Evolutionary conservation across 345 rosid genomes (phyloP), one percentile per base, ranked within the genome.

Genomic region (Luvunga scandens): DNA sequence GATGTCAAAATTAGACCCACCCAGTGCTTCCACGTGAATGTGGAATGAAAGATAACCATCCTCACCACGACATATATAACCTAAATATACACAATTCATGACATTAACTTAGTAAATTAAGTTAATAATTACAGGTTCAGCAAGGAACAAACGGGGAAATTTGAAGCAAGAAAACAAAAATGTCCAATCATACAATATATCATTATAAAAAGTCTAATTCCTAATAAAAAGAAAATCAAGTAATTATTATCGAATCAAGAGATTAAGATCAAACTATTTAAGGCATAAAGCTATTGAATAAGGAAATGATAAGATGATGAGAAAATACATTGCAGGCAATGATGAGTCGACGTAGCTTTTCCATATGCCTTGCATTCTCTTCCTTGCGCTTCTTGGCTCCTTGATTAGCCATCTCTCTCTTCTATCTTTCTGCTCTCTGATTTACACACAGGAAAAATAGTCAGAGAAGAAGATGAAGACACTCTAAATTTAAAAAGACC

Each of bases 371-470:
- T 38, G 89, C 63, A 80, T 93, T 92, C 88, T 90, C 97, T 65
- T 93, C 98, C 87, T 86, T 93, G 0, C 94, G 93, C 88, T 93
- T 92, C 90, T 95, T 93, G 72, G 97, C 97, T 68, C 98, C 96
- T 83, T 95, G 94, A 89, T 95, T 95, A 75, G 95, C 99, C 97
- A 93, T 94, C 72, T 63, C 82, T 48, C 48, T 62, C 5, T 14
- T 65, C 31, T 62, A 62, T 62, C 27, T n/a, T 69, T 70, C 57
- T 7, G 25, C 25, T 24, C 70, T 73, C 12, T 14, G 57, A 25
- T 64, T 55, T 71, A 24, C 24, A 28, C 61, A 33, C 2, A 25
- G 36, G 34, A 16, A 59, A 24, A 3, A 0, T 13, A 12, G 50
- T 45, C 50, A 45, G 50, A 45, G 50, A 45, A 45, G 50, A 45